Base-by-base conservation (phyloP, 768 basidiomycete species). In the Mycena maculata region DNA sequence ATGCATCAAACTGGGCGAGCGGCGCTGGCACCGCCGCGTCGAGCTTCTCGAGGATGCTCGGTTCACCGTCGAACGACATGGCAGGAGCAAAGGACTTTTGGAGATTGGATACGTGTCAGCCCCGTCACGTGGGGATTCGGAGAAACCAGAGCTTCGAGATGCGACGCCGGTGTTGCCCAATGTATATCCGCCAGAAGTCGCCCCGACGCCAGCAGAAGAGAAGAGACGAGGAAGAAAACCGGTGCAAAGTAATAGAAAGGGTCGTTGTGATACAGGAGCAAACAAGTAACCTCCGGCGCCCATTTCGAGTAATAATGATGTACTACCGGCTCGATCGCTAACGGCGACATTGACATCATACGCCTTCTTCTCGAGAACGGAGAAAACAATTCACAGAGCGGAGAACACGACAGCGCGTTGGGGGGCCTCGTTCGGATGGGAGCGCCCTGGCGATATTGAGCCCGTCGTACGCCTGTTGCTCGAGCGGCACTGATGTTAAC, bases 1-100 rank as follows among this genome's bases (percentile, higher is more conserved):
- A 96, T 0, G 94, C 93, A 83, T 96, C 94, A 80, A 94, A 92
- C 68, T 88, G 80, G 38, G 88, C 85, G 41, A 95, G 80, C n/a
- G 88, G 85, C 8, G 83, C 82, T n/a, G 90, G 88, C 4, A 88
- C 87, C 31, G 84, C 83, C 18, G 83, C 77, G 77, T 93, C 91
- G 69, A 93, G 86, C 73, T 87, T 88, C 73, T 85, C 83, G 68
- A 92, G 84, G 60, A 91, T 67, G 3, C 85, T 77, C 16, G 74
- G 50, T 50, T 80, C 80, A 31, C 76, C 76, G 49, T 75, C 74
- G 68, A 63, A 53, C 10, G 68, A 69, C 68, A 69, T 69, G 53
- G 52, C 33, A 6, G 33, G 31, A 41, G 49, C 18, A 13, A 39
- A 60, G 22, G 54, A 5, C 7, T 20, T 41, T 38, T 12, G 3